Evolutionary conservation across 2,329 filamentous ascomycete genomes (phyloP).

Genomic region (Claviceps lovelessii): DNA sequence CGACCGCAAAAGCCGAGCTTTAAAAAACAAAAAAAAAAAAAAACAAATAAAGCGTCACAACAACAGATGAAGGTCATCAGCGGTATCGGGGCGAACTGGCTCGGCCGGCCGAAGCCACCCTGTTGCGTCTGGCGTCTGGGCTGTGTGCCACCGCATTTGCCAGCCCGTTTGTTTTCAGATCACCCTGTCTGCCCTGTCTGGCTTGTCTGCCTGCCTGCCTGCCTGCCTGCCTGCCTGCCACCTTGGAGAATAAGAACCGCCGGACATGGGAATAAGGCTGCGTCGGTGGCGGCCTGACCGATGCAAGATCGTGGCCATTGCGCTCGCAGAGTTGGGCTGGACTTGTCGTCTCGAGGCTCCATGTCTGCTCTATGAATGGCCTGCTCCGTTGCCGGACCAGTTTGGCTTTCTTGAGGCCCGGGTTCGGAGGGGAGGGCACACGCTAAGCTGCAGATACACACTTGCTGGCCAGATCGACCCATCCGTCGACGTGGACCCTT

Average conservation of each 20-base stretch:
- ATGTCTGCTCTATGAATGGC: neutral
- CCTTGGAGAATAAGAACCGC: too few relatives aligned
- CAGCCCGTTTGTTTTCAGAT: neutral
- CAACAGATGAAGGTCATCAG: neutral
- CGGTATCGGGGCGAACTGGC: neutral
- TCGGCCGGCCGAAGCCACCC: too few relatives aligned
- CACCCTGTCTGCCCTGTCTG: too few relatives aligned
- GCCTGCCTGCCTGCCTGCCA: too few relatives aligned
- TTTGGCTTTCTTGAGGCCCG: neutral
- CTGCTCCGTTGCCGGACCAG: conserved; percentile 1
- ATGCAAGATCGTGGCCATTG: neutral
- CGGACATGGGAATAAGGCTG: neutral
- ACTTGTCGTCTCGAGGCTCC: too few relatives aligned
- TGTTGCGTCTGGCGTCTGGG: neutral
- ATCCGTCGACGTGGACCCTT: neutral
- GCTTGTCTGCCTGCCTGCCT: too few relatives aligned
- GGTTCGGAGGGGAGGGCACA: neutral
- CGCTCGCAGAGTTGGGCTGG: too few relatives aligned
- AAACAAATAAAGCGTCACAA: too few relatives aligned
- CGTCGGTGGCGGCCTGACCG: neutral
- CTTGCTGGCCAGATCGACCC: neutral
- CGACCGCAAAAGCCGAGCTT: too few relatives aligned
- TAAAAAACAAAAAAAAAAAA: too few relatives aligned
- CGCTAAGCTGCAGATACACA: neutral
- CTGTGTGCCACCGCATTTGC: neutral